Evolutionary conservation across 208 protist genomes (phyloP).

Genomic region (Phytomonas sp.): DNA sequence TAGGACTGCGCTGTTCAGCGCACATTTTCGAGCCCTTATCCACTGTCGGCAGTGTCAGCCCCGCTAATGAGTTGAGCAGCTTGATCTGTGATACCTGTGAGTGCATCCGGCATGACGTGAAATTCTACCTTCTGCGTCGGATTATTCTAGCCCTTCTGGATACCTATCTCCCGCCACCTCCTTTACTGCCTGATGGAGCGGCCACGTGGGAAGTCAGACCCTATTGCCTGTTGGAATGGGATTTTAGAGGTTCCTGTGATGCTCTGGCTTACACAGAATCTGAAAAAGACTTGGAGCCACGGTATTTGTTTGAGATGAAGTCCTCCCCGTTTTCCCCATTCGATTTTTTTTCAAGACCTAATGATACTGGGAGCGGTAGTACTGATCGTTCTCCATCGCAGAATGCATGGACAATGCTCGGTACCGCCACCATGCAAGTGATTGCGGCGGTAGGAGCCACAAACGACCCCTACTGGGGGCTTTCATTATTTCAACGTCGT

Average conservation of each 20-base stretch:
- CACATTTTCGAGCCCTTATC: neutral
- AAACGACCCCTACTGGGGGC: neutral
- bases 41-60: neutral
- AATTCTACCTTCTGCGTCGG: slow-evolving; percentile 22
- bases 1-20: neutral
- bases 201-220: neutral
- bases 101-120: slow-evolving; percentile 11
- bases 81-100: neutral
- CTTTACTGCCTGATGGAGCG: slow-evolving; percentile 7
- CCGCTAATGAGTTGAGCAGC: neutral
- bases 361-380: neutral
- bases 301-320: neutral
- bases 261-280: neutral
- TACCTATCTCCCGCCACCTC: slow-evolving; percentile 35
- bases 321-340: neutral
- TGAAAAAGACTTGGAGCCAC: neutral
- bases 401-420: neutral
- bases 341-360: neutral
- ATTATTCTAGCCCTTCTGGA: slow-evolving; percentile 46
- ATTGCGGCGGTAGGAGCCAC: neutral
- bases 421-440: neutral
- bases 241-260: neutral
- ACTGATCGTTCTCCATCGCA: neutral
- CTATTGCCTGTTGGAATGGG: neutral
- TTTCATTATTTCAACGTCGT: neutral